These are phyloP conservation scores for Ustilago tritici DNA, from an alignment of 1,284 basidiomycete species.

Conservation along the genomic window DNA sequence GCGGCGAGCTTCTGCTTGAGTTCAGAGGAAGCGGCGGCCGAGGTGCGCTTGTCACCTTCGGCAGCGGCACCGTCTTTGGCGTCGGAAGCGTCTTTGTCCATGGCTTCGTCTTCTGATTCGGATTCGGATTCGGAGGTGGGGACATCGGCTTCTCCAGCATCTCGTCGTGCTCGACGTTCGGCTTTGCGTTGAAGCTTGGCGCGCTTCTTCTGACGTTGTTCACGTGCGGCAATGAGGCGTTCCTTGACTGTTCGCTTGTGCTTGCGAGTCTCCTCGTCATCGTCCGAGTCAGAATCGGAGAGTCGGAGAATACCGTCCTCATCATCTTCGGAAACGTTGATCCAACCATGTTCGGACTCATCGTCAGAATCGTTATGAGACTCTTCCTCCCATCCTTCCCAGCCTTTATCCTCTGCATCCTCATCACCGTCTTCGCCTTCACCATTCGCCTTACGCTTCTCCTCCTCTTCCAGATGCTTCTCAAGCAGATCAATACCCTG, in stretches of 20 bases:
- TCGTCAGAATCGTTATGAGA: slow-evolving; percentile 78
- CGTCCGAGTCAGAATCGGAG: slow-evolving; percentile 83
- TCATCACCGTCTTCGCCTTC: slow-evolving; percentile 70
- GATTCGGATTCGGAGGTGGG: slow-evolving; percentile 61
- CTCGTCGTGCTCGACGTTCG: slow-evolving; percentile 66
- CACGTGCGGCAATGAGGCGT: slow-evolving; percentile 43
- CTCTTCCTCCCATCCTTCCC: slow-evolving; percentile 92
- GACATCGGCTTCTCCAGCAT: slow-evolving; percentile 57
- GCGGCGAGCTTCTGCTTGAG: slow-evolving; percentile 27
- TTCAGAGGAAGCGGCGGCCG: slow-evolving; percentile 12
- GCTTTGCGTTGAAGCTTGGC: slow-evolving; percentile 57
- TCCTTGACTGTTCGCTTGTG: slow-evolving; percentile 48
- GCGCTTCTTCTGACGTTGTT: slow-evolving; percentile 55
- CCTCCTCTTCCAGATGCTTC: slow-evolving; percentile 62
- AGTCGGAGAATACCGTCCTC: slow-evolving; percentile 73
- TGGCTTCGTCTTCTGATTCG: slow-evolving; percentile 57
- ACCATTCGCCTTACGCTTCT: slow-evolving; percentile 33
- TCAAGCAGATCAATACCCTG: slow-evolving; percentile 76
- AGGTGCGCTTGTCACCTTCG: neutral
- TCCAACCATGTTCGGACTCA: slow-evolving; percentile 77
- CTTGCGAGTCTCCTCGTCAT: slow-evolving; percentile 74
- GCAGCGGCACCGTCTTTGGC: slow-evolving; percentile 41
- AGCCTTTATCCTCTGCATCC: slow-evolving; percentile 77
- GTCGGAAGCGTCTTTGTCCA: slow-evolving; percentile 74
- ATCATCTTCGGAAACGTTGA: slow-evolving; percentile 82